Base-by-base conservation (phyloP, 495 filamentous ascomycete species). In the Wilcoxina mikolae region DNA sequence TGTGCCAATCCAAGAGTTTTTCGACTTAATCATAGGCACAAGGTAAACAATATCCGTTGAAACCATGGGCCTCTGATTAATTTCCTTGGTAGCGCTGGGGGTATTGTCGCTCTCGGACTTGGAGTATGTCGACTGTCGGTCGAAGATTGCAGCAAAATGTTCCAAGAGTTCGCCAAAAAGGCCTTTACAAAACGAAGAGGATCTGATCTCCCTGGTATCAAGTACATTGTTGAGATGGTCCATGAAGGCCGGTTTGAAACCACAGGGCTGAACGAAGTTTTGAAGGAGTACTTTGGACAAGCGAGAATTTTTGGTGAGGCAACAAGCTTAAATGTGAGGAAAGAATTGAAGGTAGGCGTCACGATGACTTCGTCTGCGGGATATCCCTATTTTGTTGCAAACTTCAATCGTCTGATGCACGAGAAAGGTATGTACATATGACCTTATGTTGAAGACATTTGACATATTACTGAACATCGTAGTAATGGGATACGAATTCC, bases 1-100 rank as follows among this genome's bases (percentile, higher is more conserved):
- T 24, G 15, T 72, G 18, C 63, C 66, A 1, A 67, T 73, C 9
- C 62, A 67, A 58, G 58, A 59, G 3, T 73, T 74, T 46, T 74
- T 73, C 44, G 72, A 74, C 52, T 55, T 74, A 1, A 68, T 74
- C 11, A 59, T 74, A 22, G 72, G 72, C 1, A 74, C 71, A 33
- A 72, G 70, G 69, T 73, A 56, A 38, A 58, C 38, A 20, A 25
- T 42, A 35, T 24, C 9, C 12, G 17, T 20, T 39, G 12, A 4
- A 39, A 25, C 28, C 15, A 20, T 22, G 20, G 20, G 39, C 24
- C 0, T 15, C 10, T 2, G 9, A 7, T 18, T 29, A 17, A 38
- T 17, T n/a, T n/a, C n/a, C n/a, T n/a, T n/a, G n/a, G n/a, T 45
- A 45, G 42, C 20, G 69, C 68, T 27, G 74, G 75, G 11, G 71